phyloP scores from a whole-genome alignment of 108 stramenopile genomes.

The Nitzschia sp. region DNA sequence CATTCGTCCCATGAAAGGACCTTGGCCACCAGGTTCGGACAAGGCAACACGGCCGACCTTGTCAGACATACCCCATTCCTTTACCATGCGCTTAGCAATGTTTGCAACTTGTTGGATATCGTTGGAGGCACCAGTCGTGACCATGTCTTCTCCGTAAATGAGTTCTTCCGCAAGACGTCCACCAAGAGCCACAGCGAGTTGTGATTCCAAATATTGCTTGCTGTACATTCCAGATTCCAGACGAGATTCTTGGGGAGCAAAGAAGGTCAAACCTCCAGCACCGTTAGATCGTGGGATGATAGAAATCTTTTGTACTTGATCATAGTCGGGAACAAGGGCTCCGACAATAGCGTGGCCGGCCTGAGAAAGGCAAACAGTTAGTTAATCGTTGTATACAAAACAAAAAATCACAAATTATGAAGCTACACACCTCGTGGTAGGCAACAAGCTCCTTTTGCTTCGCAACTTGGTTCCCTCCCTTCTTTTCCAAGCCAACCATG shows the following conservation, averaged over 20 bases:
- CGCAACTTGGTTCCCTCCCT: slow-evolving; percentile 76
- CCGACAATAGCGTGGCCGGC: slow-evolving; percentile 93
- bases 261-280: slow-evolving; percentile 94
- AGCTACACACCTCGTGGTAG: slow-evolving; percentile 94
- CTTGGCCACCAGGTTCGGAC: slow-evolving; percentile 51
- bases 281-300: slow-evolving; percentile 94
- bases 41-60: slow-evolving; percentile 91
- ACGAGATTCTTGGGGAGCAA: slow-evolving; percentile 91
- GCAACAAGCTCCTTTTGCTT: slow-evolving; percentile 86
- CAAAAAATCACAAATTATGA: background rate
- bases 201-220: slow-evolving; percentile 92
- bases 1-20: slow-evolving; percentile 77
- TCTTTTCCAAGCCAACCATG: slow-evolving; percentile 96
- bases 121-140: slow-evolving; percentile 96
- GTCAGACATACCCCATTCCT: slow-evolving; percentile 96
- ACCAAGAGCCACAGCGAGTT: slow-evolving; percentile 92
- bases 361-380: background rate
- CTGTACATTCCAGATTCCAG: slow-evolving; percentile 93
- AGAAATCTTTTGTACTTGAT: slow-evolving; percentile 97
- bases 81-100: slow-evolving; percentile 95
- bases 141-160: slow-evolving; percentile 92
- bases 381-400: background rate
- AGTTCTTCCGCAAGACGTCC: slow-evolving; percentile 98
- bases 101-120: slow-evolving; percentile 96
- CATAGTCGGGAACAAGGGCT: slow-evolving; percentile 86